Evolutionary conservation across 2,329 filamentous ascomycete species (phyloP).

Genomic region (Aureobasidium sp.): DNA sequence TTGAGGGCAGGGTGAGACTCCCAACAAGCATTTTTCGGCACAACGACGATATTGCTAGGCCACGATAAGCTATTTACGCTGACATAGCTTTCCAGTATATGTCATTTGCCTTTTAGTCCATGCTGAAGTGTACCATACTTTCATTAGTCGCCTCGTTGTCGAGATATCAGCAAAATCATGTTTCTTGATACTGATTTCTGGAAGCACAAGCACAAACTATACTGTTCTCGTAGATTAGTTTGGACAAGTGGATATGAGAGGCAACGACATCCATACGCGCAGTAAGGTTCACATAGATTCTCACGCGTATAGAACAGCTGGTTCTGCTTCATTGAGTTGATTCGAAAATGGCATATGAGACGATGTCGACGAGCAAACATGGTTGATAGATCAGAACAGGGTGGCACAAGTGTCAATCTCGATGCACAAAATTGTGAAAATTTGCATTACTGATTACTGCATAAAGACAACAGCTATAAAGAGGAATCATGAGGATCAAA

Average conservation of each 20-base stretch:
- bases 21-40: neutral
- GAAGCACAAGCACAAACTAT: neutral
- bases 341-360: neutral
- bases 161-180: neutral
- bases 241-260: neutral
- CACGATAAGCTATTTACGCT: neutral
- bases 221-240: neutral
- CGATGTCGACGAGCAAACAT: neutral
- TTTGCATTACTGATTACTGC: neutral
- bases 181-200: neutral
- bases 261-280: neutral
- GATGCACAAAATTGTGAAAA: neutral
- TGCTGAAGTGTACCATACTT: neutral
- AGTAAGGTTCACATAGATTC: neutral
- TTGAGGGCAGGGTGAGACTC: neutral
- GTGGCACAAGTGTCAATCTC: neutral
- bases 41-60: neutral
- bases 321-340: neutral
- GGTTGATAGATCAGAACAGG: neutral
- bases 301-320: neutral
- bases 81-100: neutral
- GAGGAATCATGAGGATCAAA: neutral
- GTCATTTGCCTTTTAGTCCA: neutral
- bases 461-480: neutral
- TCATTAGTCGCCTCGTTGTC: neutral